Evolutionary conservation across 1,139 yeast species (phyloP), one percentile per base, ranked within the genome.

Genomic region (Debaryomyces fabryi): DNA sequence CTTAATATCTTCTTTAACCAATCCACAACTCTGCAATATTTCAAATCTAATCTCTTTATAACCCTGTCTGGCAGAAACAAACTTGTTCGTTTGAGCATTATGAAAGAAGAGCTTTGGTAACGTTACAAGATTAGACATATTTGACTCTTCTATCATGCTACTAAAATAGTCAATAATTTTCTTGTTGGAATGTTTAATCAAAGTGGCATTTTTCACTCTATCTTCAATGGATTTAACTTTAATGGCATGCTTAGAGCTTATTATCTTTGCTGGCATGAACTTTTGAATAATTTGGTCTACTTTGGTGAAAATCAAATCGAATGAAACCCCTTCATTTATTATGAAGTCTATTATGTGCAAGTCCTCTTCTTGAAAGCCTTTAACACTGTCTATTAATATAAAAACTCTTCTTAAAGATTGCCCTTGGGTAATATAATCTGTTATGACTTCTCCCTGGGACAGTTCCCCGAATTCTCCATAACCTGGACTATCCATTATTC

Each of bases 401-500:
- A 79, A 88, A 0, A 83, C 85, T 50, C 83, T 74, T 34, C 79
- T 69, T 25, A 91, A 69, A 33, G 74, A 78, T 39, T 71, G 64
- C 45, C 95, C 71, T 15, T 76, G 69, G 21, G 67, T 63, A 8
- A 90, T 65, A 58, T 89, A 90, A 35, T 82, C 81, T 55, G 83
- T 60, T 0, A 87, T 86, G 42, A 85, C 74, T 45, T 78, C 68
- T 1, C 97, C 97, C 60, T 90, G 96, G 52, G 72, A 67, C n/a
- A 59, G 62, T 21, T 75, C 75, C 2, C 85, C 91, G 56, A 72
- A 79, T 21, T 67, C 72, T 2, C 97, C 97, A 61, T 90, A 90
- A 0, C 97, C 97, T 0, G 97, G 97, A 34, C 90, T 81, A 62
- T 90, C 97, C 1, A 90, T 79, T 6, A 90, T 59, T 49, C 90